Percentiles rank a stretch among this genome's conserved stretches.
These are phyloP conservation scores for Cynanchum wilfordii DNA, from an alignment of 257 asterid genomes.

Conservation along the genomic window DNA sequence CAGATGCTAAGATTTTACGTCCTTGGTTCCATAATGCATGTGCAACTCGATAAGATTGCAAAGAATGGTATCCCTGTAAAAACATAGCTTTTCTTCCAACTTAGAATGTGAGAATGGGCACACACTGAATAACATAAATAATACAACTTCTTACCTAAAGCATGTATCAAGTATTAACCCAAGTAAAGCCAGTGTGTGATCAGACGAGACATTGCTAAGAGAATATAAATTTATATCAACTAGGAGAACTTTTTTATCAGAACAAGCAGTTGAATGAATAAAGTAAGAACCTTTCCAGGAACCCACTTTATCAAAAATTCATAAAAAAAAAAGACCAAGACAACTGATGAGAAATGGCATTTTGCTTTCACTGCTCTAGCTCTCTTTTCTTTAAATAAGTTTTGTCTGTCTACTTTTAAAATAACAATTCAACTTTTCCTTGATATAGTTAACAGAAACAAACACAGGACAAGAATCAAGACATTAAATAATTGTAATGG, in stretches of 20 bases:
- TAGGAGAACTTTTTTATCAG: background rate
- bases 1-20: conserved; percentile 36
- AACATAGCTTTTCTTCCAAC: background rate
- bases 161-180: background rate
- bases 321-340: background rate
- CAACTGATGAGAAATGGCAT: background rate
- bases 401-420: background rate
- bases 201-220: background rate
- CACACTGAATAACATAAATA: background rate
- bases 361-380: background rate
- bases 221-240: background rate
- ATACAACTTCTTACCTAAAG: background rate
- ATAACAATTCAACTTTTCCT: background rate
- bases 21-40: conserved; percentile 45
- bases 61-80: conserved; percentile 40
- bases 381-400: background rate
- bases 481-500: conserved; percentile 5
- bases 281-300: background rate
- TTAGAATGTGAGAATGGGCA: background rate
- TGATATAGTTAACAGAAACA: background rate
- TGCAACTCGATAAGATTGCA: conserved; percentile 44
- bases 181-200: background rate
- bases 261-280: background rate
- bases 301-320: background rate
- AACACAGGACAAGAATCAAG: background rate